Base-by-base conservation (phyloP, 805 yeast genomes). In the Jamesozyma hellenica region DNA sequence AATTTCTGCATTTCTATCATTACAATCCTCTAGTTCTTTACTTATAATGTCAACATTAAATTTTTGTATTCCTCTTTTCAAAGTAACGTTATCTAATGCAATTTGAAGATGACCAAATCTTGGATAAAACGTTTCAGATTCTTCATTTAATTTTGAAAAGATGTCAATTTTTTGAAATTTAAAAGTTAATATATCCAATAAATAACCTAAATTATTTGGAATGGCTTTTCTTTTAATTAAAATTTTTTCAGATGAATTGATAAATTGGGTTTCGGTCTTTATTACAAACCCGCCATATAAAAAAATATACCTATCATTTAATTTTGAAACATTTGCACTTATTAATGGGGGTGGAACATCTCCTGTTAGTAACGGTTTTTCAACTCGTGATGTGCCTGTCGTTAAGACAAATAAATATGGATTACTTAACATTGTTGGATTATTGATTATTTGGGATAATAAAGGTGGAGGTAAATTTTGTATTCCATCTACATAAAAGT, bases 211-310 rank as follows among this genome's bases (percentile, higher is more conserved):
- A 35, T 67, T 68, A 52, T 75, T 79, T 40, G 79, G 48, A 5
- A 56, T 56, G 1, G 77, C 60, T 15, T 64, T 61, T 44, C 69
- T 68, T 34, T 68, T 64, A n/a, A 67, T 46, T 12, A 35, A 38
- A 25, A 51, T 62, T 50, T 43, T 64, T 36, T 70, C 71, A 42
- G 40, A 55, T 4, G 14, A 8, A 10, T 43, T 46, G 32, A 47
- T 49, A 12, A 54, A 46, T 11, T 44, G 39, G 10, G 62, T 54
- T 16, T 63, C 59, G 13, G 58, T 58, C n/a, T 67, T 65, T 4
- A 51, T 43, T 50, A 71, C 72, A 53, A 79, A 73, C 0, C 92
- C 94, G 6, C 90, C 94, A 51, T 73, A 79, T 44, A 70, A 68
- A 46, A 80, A 68, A n/a, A 76, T 66, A 47, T 78, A 77, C 28